Percentiles rank a stretch among this genome's conserved stretches.
These are phyloP conservation scores for Nidula niveotomentosa DNA, from an alignment of 1,284 basidiomycete genomes.

Conservation along the genomic window DNA sequence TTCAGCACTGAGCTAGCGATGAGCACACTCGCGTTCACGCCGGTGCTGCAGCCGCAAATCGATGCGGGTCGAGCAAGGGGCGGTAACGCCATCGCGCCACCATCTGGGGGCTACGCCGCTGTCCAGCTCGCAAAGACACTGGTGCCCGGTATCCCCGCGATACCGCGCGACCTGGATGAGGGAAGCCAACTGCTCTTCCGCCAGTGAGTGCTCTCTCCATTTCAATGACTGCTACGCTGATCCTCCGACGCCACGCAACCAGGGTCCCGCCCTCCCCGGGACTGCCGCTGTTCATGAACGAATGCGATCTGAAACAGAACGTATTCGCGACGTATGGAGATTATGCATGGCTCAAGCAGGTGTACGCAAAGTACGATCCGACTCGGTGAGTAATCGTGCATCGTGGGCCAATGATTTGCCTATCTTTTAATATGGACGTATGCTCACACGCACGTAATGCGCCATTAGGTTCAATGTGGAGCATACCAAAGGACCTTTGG, in stretches of 20 bases:
- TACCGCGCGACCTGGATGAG: slow-evolving; percentile 14
- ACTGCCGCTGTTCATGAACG: slow-evolving; percentile 35
- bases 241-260: slow-evolving; percentile 4
- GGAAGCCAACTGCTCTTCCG: slow-evolving; percentile 19
- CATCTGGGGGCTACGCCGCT: slow-evolving; percentile 26
- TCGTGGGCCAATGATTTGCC: no score
- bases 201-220: slow-evolving; percentile 13
- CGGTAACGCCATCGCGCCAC: slow-evolving; percentile 33
- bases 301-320: slow-evolving; percentile 33
- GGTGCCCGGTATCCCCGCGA: slow-evolving; percentile 13
- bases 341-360: slow-evolving; percentile 28
- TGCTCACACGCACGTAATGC: neutral
- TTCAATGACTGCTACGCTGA: neutral
- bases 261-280: slow-evolving; percentile 28
- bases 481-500: slow-evolving; percentile 23
- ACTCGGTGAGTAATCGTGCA: slow-evolving; percentile 22
- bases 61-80: slow-evolving; percentile 24
- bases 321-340: slow-evolving; percentile 34
- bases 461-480: slow-evolving; percentile 22
- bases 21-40: slow-evolving; percentile 32
- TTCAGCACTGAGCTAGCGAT: slow-evolving; percentile 17
- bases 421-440: neutral
- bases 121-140: slow-evolving; percentile 28
- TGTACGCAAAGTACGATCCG: slow-evolving; percentile 39
- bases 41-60: slow-evolving; percentile 31